These are phyloP conservation scores for Elaeagnus macrophylla DNA, from an alignment of 306 rosid species.

Conservation along the genomic window DNA sequence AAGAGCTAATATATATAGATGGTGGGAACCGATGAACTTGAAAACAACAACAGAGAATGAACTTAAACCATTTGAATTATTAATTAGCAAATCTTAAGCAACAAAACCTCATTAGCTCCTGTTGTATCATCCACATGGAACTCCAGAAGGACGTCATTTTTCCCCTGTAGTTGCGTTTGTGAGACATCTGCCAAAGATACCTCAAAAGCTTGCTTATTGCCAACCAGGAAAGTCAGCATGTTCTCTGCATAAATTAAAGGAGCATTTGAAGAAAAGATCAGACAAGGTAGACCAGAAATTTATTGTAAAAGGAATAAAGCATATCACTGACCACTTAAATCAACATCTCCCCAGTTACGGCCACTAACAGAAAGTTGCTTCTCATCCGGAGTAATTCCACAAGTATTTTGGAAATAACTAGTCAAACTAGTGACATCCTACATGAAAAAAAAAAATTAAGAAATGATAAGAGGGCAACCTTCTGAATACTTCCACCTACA, in stretches of 20 bases:
- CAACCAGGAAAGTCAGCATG: constrained; percentile 82
- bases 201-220: constrained; percentile 95
- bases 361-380: constrained; percentile 95
- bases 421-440: constrained; percentile 77
- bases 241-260: constrained; percentile 48
- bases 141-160: constrained; percentile 86
- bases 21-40: too few species aligned
- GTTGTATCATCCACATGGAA: constrained; percentile 97
- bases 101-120: constrained; percentile 86
- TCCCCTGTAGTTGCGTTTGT: constrained; percentile 92
- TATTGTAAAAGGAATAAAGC: constrained; percentile 4
- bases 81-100: constrained; percentile 1
- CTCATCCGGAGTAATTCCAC: constrained; percentile 67
- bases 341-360: constrained; percentile 97
- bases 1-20: too few species aligned
- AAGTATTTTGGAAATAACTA: constrained; percentile 64
- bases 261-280: constrained; percentile 2
- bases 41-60: neutral
- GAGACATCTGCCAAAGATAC: constrained; percentile 95
- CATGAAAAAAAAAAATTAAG: constrained; percentile 15
- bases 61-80: neutral
- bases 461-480: constrained; percentile 4
- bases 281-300: neutral
- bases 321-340: constrained; percentile 64
- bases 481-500: neutral